Percentiles rank a stretch among this genome's conserved stretches.
Evolutionary conservation across 129 eudicot genomes (phyloP).

Genomic region (Escallonia herrerae): DNA sequence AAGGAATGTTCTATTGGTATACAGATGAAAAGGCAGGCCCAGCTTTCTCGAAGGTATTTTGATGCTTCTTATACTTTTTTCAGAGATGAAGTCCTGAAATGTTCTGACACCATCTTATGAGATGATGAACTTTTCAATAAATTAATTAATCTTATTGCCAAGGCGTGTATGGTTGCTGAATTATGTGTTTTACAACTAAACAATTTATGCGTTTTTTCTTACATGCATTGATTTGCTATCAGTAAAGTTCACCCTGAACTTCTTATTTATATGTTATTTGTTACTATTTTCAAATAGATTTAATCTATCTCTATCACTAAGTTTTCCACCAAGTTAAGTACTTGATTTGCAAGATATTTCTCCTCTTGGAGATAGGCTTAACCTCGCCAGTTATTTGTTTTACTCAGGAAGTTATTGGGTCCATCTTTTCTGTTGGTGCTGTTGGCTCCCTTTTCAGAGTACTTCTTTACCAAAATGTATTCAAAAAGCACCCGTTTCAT

Average conservation of each 20-base stretch:
- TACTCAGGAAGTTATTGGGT: conserved; percentile 76
- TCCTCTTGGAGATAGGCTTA: neutral
- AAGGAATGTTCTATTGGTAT: conserved; percentile 97
- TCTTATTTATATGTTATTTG: neutral
- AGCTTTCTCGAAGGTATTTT: conserved; percentile 69
- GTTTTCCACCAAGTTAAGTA: neutral
- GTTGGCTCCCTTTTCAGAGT: conserved; percentile 77
- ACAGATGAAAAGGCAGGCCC: conserved; percentile 83
- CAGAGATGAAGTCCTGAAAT: neutral
- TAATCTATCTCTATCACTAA: neutral
- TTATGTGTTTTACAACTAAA: too few relatives aligned
- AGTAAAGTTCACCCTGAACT: neutral
- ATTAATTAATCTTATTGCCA: too few relatives aligned
- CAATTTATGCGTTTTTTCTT: neutral
- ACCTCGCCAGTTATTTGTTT: conserved; percentile 9
- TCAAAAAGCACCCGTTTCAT: conserved; percentile 59
- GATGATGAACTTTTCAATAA: too few relatives aligned
- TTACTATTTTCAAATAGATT: too few relatives aligned
- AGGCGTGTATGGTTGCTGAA: too few relatives aligned
- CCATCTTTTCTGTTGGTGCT: conserved; percentile 73
- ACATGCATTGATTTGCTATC: neutral
- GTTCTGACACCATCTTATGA: neutral
- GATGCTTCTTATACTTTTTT: neutral
- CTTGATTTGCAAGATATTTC: neutral
- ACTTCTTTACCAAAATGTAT: conserved; percentile 66